Evolutionary conservation across 1,139 yeast species (phyloP), one percentile per base, ranked within the genome.

Genomic region (Hemisphaericaspora lyxosophila): DNA sequence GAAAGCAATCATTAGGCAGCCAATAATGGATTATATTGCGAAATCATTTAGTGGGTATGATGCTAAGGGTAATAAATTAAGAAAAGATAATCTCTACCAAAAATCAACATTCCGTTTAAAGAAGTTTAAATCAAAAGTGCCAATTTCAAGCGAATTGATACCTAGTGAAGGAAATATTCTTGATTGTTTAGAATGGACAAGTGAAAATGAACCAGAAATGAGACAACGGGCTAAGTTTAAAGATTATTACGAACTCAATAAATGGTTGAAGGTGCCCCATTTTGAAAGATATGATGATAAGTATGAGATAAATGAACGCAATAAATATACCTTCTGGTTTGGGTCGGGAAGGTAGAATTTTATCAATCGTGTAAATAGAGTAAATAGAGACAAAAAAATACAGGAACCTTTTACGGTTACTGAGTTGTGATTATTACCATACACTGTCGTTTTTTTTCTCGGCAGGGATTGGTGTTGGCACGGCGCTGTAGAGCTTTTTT

Each of bases 41-140:
- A 65, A 61, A 40, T 50, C 64, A 1, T 57, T 69, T 15, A 57
- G 64, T 11, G 74, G 75, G 1, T 42, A 61, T n/a, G 75, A 71
- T 42, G 49, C 49, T 28, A 54, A 57, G 23, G 75, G 75, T 0
- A 67, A 70, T 34, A 55, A 47, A 16, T 57, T 71, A 25, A 48
- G 47, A 5, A 65, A 66, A 40, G 64, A 60, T 33, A 59, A 67
- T 35, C 48, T 51, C 48, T 49, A 53, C 19, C 40, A 47, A 31
- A 50, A 63, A 49, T 57, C 66, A 44, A 49, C 61, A 14, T 51
- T 57, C 42, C 55, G 50, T 20, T 41, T 68, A 31, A 55, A 56
- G 38, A 42, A 63, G 30, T 55, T 54, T 40, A 47, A 49, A 4
- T 55, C 53, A 8, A 52, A 50, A 33, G 47, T 43, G 16, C 63